A percentile compares a stretch with the other conserved stretches of the same genome.
Evolutionary conservation across 495 filamentous ascomycete genomes (phyloP).

Genomic region (Neurospora sp.): DNA sequence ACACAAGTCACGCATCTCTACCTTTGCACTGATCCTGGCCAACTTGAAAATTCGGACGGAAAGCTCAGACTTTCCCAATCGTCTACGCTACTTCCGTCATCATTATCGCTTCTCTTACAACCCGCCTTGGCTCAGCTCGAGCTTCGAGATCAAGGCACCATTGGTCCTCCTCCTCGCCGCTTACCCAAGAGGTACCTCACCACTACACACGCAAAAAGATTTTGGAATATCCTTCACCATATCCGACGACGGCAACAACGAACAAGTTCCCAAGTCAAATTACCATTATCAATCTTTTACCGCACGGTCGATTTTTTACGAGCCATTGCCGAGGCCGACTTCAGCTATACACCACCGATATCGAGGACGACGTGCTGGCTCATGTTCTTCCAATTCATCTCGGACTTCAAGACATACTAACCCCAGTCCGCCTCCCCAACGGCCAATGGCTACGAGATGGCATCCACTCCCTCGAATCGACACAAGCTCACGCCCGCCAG

Average conservation of each 20-base stretch:
- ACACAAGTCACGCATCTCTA: not conserved
- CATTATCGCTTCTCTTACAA: not conserved
- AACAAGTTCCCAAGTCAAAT: not conserved
- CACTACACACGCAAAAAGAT: not conserved
- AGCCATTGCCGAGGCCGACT: not conserved
- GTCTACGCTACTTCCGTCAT: not conserved
- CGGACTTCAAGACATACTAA: not conserved
- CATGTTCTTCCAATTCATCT: not conserved
- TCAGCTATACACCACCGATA: not conserved
- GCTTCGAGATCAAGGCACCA: not conserved
- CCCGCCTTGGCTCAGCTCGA: not conserved
- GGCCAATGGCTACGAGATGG: conserved; percentile 48
- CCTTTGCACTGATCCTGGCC: not conserved
- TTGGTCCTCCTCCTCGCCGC: not conserved
- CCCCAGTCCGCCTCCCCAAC: not conserved
- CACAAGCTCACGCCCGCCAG: conserved; percentile 74
- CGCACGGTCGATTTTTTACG: not conserved
- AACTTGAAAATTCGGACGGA: not conserved
- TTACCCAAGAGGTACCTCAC: not conserved
- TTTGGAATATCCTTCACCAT: not conserved
- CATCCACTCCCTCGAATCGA: conserved; percentile 48
- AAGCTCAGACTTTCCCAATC: not conserved
- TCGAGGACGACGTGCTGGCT: not conserved
- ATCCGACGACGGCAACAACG: not conserved
- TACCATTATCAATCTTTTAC: not conserved